phyloP scores from a whole-genome alignment of 2,329 filamentous ascomycete species.

The Fusarium illudens region DNA sequence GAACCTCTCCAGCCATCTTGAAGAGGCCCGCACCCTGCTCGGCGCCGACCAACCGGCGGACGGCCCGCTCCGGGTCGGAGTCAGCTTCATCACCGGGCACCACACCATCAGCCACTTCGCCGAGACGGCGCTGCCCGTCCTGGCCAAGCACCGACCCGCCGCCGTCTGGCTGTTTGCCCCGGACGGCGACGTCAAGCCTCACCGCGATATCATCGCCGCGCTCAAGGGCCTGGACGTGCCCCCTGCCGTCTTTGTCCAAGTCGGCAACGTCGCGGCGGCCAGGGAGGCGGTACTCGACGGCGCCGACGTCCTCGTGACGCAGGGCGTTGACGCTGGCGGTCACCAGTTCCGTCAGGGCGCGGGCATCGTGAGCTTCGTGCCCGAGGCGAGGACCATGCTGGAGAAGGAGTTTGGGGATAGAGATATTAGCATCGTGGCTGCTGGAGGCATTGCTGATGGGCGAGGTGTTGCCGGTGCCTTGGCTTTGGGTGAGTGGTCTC shows the following conservation, averaged over 20 bases:
- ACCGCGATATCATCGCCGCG: conserved; percentile 48
- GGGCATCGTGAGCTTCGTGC: conserved; percentile 64
- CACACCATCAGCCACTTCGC: conserved; percentile 51
- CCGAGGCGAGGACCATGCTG: conserved; percentile 63
- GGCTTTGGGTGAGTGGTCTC: conserved; percentile 56
- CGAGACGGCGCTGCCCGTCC: conserved; percentile 57
- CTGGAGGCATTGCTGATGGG: conserved; percentile 67
- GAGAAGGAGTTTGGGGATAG: conserved; percentile 46
- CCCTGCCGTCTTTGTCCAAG: conserved; percentile 66
- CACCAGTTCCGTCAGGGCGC: conserved; percentile 66
- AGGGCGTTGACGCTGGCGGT: conserved; percentile 71
- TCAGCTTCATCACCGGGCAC: conserved; percentile 64
- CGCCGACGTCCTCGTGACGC: conserved; percentile 67
- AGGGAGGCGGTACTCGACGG: conserved; percentile 57
- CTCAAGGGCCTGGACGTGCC: conserved; percentile 43
- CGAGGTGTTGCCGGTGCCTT: conserved; percentile 64
- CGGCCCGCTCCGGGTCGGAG: conserved; percentile 65
- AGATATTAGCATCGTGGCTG: conserved; percentile 58
- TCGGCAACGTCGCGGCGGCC: conserved; percentile 67
- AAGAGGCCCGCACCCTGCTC: conserved; percentile 42
- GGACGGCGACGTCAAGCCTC: conserved; percentile 51
- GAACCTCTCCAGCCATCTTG: conserved; percentile 46
- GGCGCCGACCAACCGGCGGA: conserved; percentile 35
- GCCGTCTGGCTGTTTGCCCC: conserved; percentile 76
- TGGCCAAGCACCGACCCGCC: conserved; percentile 62